Conservation (phyloP, 2,329 filamentous ascomycete species). For the Amylocarpus encephaloides region DNA sequence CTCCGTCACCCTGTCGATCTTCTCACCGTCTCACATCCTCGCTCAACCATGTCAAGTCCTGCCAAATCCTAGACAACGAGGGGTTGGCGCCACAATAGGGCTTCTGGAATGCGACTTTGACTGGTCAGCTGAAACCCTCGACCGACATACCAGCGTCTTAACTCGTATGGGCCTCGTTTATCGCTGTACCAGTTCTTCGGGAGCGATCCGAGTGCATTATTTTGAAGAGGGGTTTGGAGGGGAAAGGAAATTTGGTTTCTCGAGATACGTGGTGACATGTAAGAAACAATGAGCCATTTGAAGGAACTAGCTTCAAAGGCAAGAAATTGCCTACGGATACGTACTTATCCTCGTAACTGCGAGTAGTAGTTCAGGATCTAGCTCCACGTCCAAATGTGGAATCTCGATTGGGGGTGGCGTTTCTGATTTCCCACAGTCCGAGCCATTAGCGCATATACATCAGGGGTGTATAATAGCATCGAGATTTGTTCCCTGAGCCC, state of each 20-base stretch:
- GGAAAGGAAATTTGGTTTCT: background rate
- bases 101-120: background rate
- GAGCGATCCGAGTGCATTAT: background rate
- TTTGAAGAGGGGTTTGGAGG: background rate
- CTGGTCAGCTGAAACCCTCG: background rate
- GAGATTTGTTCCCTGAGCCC: background rate
- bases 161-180: background rate
- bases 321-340: background rate
- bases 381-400: background rate
- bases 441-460: background rate
- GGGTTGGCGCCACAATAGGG: background rate
- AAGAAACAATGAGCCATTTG: background rate
- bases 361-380: background rate
- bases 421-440: background rate
- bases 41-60: background rate
- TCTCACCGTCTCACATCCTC: background rate
- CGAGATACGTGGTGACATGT: background rate
- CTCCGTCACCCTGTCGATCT: too few relatives aligned
- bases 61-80: background rate
- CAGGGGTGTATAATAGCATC: background rate
- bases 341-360: background rate
- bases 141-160: background rate
- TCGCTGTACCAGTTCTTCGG: background rate
- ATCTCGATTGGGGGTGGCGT: background rate
- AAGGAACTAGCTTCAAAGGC: background rate